Evolutionary conservation across 2,329 filamentous ascomycete species (phyloP), one percentile per base, ranked within the genome.

Genomic region (Fusarium falciforme): DNA sequence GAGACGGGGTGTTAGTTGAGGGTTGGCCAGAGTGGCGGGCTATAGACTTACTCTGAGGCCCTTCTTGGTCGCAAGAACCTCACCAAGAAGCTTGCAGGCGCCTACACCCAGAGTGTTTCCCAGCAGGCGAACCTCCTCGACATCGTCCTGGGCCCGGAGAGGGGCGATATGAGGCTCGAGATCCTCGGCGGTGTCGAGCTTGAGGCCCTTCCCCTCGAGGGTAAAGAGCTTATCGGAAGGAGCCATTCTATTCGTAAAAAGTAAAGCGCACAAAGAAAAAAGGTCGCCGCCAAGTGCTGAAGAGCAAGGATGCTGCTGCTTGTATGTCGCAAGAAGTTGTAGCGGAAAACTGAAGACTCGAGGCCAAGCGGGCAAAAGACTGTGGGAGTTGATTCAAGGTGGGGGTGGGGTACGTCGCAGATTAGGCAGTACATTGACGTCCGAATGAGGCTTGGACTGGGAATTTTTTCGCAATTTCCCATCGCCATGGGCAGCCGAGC

Each of bases 71-170:
- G 92, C 89, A 66, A 99, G 87, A 61, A 97, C 92, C 77, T 94
- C 91, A 52, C 94, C 95, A 52, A 99, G 90, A 35, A 92, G 91
- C 83, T 95, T 92, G 81, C 93, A 97, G 58, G 96, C 96, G 58
- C 92, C 93, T 63, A 98, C 91, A 62, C 96, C 96, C 61, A 98
- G 87, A 2, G 96, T 98, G 87, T 99, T 99, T 71, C 96, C 96
- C 65, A 94, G 88, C 55, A 99, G 88, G 76, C 91, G 91, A 76
- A 99, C 91, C 83, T 98, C 95, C 81, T 97, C 94, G 66, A 97
- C 89, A 79, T 95, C 89, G 65, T 89, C 84, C 84, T 91, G 92
- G 67, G 91, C 89, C 72, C 90, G 87, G 71, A 99, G 90, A 59
- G 90, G 88, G 77, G 92, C 89, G 80, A 98, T 93, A 83, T 98